Percentiles rank a stretch among this genome's conserved stretches.
phyloP scores from a whole-genome alignment of 2,329 filamentous ascomycete species.

The Acrocalymma vagum region DNA sequence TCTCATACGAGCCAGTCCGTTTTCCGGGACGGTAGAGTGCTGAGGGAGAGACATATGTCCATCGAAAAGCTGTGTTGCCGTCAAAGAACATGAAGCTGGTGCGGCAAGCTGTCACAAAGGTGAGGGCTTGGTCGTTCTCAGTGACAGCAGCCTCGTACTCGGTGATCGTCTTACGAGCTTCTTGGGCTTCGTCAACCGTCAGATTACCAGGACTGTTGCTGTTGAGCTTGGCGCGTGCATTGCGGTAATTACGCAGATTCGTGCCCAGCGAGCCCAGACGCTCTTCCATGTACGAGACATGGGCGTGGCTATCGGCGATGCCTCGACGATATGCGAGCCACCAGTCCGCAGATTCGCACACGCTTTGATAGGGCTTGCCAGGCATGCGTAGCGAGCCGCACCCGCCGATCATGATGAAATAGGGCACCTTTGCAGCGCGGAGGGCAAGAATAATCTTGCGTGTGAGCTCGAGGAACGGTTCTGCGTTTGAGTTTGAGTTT shows the following conservation, averaged over 20 bases:
- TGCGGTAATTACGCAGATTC: background rate
- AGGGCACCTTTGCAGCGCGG: background rate
- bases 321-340: slow-evolving; percentile 1
- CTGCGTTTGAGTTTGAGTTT: background rate
- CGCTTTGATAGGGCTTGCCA: slow-evolving; percentile 2
- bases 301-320: slow-evolving; percentile 1
- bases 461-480: slow-evolving; percentile 1
- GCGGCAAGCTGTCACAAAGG: background rate
- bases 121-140: no score
- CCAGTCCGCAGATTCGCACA: background rate
- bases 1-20: background rate
- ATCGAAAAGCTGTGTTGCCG: slow-evolving; percentile 1
- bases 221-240: background rate
- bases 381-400: background rate
- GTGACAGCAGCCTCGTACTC: no score
- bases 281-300: slow-evolving; percentile 3
- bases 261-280: background rate
- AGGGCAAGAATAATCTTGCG: background rate
- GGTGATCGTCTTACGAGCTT: no score
- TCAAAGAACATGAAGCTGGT: slow-evolving; percentile 1
- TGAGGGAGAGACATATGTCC: slow-evolving; percentile 2
- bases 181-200: no score
- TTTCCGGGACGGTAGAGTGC: slow-evolving; percentile 1
- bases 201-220: no score
- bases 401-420: slow-evolving; percentile 2